phyloP scores from a whole-genome alignment of 257 asterid species.

The Cinchona pubescens region DNA sequence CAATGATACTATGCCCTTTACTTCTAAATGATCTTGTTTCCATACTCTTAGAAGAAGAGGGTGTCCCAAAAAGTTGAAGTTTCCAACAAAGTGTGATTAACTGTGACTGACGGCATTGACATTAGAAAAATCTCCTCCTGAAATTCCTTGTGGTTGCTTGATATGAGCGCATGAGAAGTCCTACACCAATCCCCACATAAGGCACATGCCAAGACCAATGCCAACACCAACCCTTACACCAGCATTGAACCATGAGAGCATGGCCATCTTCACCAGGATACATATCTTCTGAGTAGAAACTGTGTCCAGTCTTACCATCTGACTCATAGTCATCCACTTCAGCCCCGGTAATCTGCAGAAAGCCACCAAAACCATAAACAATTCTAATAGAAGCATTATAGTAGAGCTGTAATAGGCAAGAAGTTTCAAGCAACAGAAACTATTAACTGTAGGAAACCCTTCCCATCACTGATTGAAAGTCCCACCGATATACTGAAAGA shows the following conservation, averaged over 20 bases:
- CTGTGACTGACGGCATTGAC: conserved; percentile 1
- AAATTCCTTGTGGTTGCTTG: conserved; percentile 31
- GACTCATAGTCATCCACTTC: conserved; percentile 27
- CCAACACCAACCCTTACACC: conserved; percentile 36
- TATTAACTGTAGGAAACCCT: not conserved
- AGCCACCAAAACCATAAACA: conserved; percentile 1
- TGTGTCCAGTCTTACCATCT: conserved; percentile 27
- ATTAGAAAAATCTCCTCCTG: conserved; percentile 37
- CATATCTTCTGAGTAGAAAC: conserved; percentile 35
- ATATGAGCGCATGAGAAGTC: conserved; percentile 26
- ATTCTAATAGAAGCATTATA: not conserved
- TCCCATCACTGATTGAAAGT: not conserved
- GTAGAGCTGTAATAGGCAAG: not conserved
- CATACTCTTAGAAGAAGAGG: not conserved
- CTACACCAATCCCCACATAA: too few relatives aligned
- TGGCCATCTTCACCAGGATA: conserved; percentile 38
- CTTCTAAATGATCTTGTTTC: not conserved
- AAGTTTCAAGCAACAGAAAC: not conserved
- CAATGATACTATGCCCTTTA: not conserved
- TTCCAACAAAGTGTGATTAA: not conserved
- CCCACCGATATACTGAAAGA: not conserved
- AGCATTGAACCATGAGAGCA: conserved; percentile 34
- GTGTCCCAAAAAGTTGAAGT: conserved; percentile 1
- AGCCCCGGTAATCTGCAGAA: conserved; percentile 31
- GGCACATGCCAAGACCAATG: too few relatives aligned